A percentile compares a stretch with the other conserved stretches of the same genome.
phyloP scores from a whole-genome alignment of 805 yeast species.

The Nakazawaea ambrosiae region DNA sequence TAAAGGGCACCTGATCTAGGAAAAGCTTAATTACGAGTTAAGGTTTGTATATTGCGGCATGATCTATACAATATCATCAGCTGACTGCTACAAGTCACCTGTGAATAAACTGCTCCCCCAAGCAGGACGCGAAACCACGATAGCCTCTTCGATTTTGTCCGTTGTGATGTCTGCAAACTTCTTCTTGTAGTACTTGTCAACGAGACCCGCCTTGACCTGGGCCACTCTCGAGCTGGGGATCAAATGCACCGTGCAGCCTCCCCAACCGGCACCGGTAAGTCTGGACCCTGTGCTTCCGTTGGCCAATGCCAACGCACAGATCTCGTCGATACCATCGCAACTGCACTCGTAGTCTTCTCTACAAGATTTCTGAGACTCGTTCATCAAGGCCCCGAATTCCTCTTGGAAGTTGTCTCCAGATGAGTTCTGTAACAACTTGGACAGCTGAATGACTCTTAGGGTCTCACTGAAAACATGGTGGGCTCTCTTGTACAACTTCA shows the following conservation, averaged over 20 bases:
- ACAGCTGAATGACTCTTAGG: slow-evolving; percentile 45
- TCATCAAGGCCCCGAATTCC: slow-evolving; percentile 49
- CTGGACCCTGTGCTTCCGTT: slow-evolving; percentile 62
- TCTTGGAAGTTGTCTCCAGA: slow-evolving; percentile 28
- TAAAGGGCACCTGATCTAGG: no score
- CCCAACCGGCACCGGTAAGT: slow-evolving; percentile 78
- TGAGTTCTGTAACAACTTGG: slow-evolving; percentile 17
- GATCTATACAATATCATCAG: no score
- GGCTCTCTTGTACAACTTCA: slow-evolving; percentile 51
- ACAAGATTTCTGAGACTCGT: slow-evolving; percentile 51
- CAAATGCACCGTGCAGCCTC: slow-evolving; percentile 66
- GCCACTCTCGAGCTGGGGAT: slow-evolving; percentile 36
- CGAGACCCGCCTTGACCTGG: slow-evolving; percentile 34
- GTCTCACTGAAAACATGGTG: slow-evolving; percentile 61
- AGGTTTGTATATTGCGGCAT: no score
- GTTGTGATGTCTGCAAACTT: slow-evolving; percentile 41
- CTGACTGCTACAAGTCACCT: background rate
- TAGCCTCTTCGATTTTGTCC: slow-evolving; percentile 39
- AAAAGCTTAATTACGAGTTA: no score
- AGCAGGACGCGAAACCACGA: slow-evolving; percentile 50
- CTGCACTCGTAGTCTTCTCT: slow-evolving; percentile 45
- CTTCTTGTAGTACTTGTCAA: slow-evolving; percentile 41
- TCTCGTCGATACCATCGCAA: slow-evolving; percentile 42
- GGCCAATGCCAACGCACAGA: slow-evolving; percentile 45
- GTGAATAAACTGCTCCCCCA: slow-evolving; percentile 35